A percentile compares a stretch with the other conserved stretches of the same genome.
Evolutionary conservation across 1,284 basidiomycete genomes (phyloP).

Genomic region (Leccinum solheimii): DNA sequence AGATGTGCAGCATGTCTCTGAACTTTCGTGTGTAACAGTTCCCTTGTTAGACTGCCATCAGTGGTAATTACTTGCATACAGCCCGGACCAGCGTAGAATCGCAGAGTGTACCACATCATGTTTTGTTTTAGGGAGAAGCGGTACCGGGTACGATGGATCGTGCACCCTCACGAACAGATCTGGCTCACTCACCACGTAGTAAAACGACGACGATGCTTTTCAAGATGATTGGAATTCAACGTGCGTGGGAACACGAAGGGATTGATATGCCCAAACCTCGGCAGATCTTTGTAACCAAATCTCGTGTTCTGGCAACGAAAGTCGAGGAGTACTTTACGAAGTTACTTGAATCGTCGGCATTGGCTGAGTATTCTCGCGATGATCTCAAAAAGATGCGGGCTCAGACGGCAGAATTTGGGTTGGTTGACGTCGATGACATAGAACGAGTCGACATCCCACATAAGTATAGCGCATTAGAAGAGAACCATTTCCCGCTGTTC

Average conservation of each 20-base stretch:
- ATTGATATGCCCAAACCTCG: constrained; percentile 44
- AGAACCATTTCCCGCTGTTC: constrained; percentile 71
- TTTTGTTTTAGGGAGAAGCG: constrained; percentile 70
- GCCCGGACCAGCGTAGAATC: constrained; percentile 58
- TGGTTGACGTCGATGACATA: constrained; percentile 52
- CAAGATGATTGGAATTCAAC: constrained; percentile 69
- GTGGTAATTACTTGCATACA: constrained; percentile 24
- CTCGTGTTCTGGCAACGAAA: constrained; percentile 59
- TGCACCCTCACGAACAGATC: background rate
- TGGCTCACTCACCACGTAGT: constrained; percentile 35
- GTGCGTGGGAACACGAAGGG: constrained; percentile 42
- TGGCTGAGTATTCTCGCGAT: constrained; percentile 40
- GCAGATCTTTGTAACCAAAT: constrained; percentile 75
- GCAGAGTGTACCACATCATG: constrained; percentile 62
- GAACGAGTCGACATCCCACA: constrained; percentile 51
- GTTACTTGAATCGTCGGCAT: constrained; percentile 47
- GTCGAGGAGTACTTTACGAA: constrained; percentile 66
- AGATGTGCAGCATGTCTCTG: constrained; percentile 51
- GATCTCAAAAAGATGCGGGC: constrained; percentile 37
- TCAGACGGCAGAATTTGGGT: constrained; percentile 34
- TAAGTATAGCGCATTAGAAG: constrained; percentile 57
- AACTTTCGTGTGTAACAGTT: constrained; percentile 49
- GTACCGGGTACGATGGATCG: constrained; percentile 56
- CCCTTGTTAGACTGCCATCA: no score
- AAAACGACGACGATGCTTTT: constrained; percentile 77